Evolutionary conservation across 1,284 basidiomycete genomes (phyloP).

Genomic region (Ganoderma lingzhi): DNA sequence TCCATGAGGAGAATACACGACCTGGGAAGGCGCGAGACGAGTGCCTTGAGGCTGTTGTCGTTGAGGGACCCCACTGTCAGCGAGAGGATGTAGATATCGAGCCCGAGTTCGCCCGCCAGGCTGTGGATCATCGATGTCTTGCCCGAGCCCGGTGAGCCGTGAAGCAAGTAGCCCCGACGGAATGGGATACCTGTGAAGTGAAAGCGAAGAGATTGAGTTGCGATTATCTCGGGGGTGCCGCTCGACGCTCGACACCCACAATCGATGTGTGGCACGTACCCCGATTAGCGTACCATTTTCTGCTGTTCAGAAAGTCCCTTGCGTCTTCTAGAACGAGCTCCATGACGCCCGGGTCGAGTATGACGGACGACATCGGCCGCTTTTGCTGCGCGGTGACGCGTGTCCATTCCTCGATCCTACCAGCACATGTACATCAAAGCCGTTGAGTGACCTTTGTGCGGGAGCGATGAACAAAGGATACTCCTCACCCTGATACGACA

Average conservation of each 20-base stretch:
- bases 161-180: slow-evolving; percentile 74
- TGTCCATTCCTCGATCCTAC: slow-evolving; percentile 28
- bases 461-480: neutral
- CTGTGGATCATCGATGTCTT: slow-evolving; percentile 81
- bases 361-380: slow-evolving; percentile 30
- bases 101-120: slow-evolving; percentile 76
- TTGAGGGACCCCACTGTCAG: slow-evolving; percentile 73
- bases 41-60: slow-evolving; percentile 64
- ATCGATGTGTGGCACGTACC: slow-evolving; percentile 18
- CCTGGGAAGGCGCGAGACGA: slow-evolving; percentile 72
- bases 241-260: neutral
- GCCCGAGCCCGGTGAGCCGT: slow-evolving; percentile 79
- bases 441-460: neutral
- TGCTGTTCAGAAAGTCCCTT: slow-evolving; percentile 33
- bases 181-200: slow-evolving; percentile 61
- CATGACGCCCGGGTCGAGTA: slow-evolving; percentile 34
- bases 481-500: slow-evolving; percentile 26
- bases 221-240: neutral
- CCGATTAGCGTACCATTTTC: slow-evolving; percentile 31
- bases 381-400: slow-evolving; percentile 29
- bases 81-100: slow-evolving; percentile 79
- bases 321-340: slow-evolving; percentile 35
- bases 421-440: too few species aligned
- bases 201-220: neutral
- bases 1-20: slow-evolving; percentile 82